Conservation (phyloP, 2,329 filamentous ascomycete species). For the Exserohilum rostratum region DNA sequence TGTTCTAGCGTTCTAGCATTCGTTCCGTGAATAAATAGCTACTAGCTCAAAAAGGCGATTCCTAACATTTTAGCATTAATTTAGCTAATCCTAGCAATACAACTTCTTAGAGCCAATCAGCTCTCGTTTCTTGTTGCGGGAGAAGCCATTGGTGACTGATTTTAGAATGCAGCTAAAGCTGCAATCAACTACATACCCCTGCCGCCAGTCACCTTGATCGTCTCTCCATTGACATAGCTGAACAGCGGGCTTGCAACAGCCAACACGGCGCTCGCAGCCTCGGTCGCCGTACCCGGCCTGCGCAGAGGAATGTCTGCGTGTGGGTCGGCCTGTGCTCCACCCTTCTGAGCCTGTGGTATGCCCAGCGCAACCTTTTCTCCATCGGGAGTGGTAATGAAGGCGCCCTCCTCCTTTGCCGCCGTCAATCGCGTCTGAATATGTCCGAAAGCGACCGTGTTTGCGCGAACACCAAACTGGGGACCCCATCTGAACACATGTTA, state of each 20-base stretch:
- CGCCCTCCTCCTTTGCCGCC: constrained; percentile 82
- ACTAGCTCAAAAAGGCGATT: too few species aligned
- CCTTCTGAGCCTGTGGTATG: constrained; percentile 53
- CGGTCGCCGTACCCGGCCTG: constrained; percentile 76
- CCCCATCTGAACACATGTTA: constrained; percentile 65
- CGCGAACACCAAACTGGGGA: constrained; percentile 77
- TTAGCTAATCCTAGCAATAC: too few species aligned
- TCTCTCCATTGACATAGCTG: constrained; percentile 85
- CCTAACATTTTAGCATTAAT: too few species aligned
- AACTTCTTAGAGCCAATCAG: too few species aligned
- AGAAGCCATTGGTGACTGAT: too few species aligned
- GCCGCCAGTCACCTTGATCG: constrained; percentile 83
- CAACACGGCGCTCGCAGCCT: constrained; percentile 78
- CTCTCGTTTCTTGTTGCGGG: too few species aligned
- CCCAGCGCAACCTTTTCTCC: constrained; percentile 61
- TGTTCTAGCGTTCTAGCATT: too few species aligned
- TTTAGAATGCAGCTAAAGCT: too few species aligned
- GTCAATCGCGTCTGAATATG: constrained; percentile 81
- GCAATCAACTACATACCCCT: constrained; percentile 62
- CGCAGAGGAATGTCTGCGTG: constrained; percentile 78
- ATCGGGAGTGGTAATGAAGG: constrained; percentile 76
- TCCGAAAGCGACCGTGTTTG: constrained; percentile 85
- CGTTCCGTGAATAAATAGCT: too few species aligned
- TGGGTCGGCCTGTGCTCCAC: constrained; percentile 30
- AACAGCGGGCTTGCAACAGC: constrained; percentile 82